Base-by-base conservation (phyloP, 768 basidiomycete genomes). In the Dictyophora rubrovolvata region DNA sequence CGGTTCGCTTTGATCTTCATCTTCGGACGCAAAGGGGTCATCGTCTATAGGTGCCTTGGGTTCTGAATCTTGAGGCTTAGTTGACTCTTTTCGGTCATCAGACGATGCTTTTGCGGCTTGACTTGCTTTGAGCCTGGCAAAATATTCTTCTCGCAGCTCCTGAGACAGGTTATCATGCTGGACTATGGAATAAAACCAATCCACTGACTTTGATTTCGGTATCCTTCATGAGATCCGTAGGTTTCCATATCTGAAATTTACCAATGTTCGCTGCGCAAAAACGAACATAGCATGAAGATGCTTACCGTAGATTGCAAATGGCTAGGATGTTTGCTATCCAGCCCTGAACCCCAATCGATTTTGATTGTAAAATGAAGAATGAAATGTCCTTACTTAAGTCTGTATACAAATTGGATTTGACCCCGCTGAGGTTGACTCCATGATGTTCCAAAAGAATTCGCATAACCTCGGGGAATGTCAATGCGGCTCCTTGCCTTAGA, bases 281-380 rank as follows among this genome's bases (percentile, higher is more conserved):
- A 16, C 55, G 55, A 20, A 48, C 21, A 35, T n/a, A 51, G 49
- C 21, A 47, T 35, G 48, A 17, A 34, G 50, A 6, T 35, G 34
- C 63, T 36, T 59, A 85, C 87, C 61, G 87, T 87, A 21, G 87
- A 84, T 46, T 76, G 79, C 54, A 89, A 77, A 8, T 86, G 84
- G 66, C 85, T 87, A 0, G 82, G 69, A 66, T 89, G 87, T 66
- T 89, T 89, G 69, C 86, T 87, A 63, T 88, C 85, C 58, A 89
- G 71, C 1, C 84, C 85, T 82, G 64, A n/a, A 54, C 18, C 46
- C 60, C 10, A 5, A 18, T 34, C 28, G 21, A n/a, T 33, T 22
- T 16, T 5, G 20, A 34, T 49, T 22, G 49, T 17, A 48, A n/a
- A 21, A 17, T 48, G 17, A 7, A 33, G 21, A 35, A 48, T 16